Percentiles rank a stretch among this genome's conserved stretches.
Conservation (phyloP, 2,329 filamentous ascomycete genomes). For the Venturia carpophila region DNA sequence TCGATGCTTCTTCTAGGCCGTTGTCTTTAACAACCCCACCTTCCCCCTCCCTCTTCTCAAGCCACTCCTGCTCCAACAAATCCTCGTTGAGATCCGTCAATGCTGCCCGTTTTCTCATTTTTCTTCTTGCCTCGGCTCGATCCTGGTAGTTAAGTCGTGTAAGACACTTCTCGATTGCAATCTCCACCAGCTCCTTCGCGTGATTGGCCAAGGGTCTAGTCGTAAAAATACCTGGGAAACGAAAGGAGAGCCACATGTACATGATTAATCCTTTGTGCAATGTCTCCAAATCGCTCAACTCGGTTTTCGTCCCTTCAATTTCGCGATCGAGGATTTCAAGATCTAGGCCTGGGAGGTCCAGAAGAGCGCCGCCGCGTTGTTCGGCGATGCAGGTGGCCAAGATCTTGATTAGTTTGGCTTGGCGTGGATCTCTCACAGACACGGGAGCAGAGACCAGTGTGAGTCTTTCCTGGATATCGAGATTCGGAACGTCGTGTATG, state of each 20-base stretch:
- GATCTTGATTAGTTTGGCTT: conserved; percentile 48
- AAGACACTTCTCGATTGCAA: conserved; percentile 52
- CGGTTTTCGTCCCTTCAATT: conserved; percentile 40
- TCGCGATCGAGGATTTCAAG: conserved; percentile 63
- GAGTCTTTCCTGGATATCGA: conserved; percentile 67
- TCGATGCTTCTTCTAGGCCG: not conserved
- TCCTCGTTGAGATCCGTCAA: conserved; percentile 8
- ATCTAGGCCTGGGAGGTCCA: conserved; percentile 62
- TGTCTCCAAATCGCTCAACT: conserved; percentile 62
- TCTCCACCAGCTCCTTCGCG: conserved; percentile 69
- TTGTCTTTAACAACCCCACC: not conserved
- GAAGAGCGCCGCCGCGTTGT: conserved; percentile 57
- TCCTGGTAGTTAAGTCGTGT: conserved; percentile 5
- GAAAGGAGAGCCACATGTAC: conserved; percentile 90
- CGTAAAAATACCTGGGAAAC: conserved; percentile 72
- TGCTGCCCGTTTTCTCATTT: not conserved
- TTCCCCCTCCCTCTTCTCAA: not conserved
- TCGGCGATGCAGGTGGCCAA: conserved; percentile 64
- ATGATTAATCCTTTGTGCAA: conserved; percentile 76
- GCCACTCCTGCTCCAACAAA: not conserved
- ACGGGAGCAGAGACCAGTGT: conserved; percentile 67
- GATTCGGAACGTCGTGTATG: conserved; percentile 59
- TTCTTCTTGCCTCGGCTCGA: not conserved
- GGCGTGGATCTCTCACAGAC: conserved; percentile 43
- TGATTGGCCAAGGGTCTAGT: conserved; percentile 70